These are phyloP conservation scores for Rhizopogon hawkerae DNA, from an alignment of 1,284 basidiomycete genomes.

Conservation along the genomic window DNA sequence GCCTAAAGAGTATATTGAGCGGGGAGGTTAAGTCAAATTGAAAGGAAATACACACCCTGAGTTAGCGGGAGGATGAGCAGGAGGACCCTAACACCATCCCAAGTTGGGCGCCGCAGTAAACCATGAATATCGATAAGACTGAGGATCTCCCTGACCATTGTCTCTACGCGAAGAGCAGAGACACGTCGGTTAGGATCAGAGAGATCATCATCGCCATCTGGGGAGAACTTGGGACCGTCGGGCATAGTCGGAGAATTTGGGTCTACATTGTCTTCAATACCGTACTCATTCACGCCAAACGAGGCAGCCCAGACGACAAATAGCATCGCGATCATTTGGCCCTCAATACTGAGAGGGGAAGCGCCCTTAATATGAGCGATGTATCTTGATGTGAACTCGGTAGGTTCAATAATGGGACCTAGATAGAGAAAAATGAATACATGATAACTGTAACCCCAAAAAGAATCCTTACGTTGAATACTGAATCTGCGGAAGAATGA, in stretches of 20 bases:
- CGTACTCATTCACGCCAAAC: constrained; percentile 76
- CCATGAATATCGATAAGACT: constrained; percentile 72
- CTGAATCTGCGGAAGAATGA: constrained; percentile 76
- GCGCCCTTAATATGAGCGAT: constrained; percentile 50
- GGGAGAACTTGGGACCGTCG: constrained; percentile 10
- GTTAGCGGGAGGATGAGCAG: constrained; percentile 73
- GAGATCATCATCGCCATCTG: constrained; percentile 14
- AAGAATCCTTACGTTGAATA: constrained; percentile 58
- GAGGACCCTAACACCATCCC: constrained; percentile 77
- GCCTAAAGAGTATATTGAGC: constrained; percentile 24
- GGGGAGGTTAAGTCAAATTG: background rate
- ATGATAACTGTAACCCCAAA: constrained; percentile 8
- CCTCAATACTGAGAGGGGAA: constrained; percentile 48
- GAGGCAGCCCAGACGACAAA: constrained; percentile 81
- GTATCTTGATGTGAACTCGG: constrained; percentile 68
- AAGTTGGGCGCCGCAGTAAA: constrained; percentile 71
- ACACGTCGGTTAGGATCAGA: constrained; percentile 16
- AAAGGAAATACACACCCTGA: constrained; percentile 44
- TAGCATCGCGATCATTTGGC: constrained; percentile 57
- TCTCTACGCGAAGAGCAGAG: constrained; percentile 28
- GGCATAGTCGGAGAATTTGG: constrained; percentile 17
- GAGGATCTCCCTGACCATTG: constrained; percentile 67
- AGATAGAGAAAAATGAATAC: constrained; percentile 5
- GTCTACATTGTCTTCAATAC: constrained; percentile 31
- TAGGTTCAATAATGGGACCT: constrained; percentile 68